Evolutionary conservation across 139 green algal species (phyloP).

Genomic region (Tetradesmus lagerheimii): DNA sequence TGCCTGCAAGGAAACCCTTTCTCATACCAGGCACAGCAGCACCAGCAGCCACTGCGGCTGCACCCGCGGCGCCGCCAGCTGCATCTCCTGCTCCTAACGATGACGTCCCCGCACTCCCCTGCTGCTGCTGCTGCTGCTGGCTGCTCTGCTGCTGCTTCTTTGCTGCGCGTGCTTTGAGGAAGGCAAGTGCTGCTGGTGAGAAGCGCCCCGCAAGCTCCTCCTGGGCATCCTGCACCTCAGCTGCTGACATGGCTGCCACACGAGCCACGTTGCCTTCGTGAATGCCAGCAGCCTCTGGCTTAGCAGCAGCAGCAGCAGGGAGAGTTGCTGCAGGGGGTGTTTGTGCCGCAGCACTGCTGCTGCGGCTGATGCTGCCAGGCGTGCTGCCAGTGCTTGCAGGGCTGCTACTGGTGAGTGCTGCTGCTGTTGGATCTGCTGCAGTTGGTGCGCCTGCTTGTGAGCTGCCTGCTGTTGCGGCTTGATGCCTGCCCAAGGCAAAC

Average conservation of each 20-base stretch:
- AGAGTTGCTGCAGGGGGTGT: neutral
- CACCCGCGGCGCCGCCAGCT: neutral
- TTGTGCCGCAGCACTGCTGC: neutral
- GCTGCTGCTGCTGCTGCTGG: neutral
- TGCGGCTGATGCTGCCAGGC: neutral
- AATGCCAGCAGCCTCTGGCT: slow-evolving; percentile 33
- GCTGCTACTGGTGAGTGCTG: neutral
- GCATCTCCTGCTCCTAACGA: neutral
- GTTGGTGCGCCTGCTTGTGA: neutral
- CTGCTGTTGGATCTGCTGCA: neutral
- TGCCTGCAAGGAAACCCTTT: neutral
- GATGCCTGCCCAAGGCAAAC: slow-evolving; percentile 49
- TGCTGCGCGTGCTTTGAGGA: slow-evolving; percentile 43
- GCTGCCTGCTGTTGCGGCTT: slow-evolving; percentile 38
- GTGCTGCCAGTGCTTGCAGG: neutral
- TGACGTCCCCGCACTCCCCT: neutral
- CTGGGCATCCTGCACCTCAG: slow-evolving; percentile 48
- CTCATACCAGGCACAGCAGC: neutral
- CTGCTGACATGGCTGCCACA: slow-evolving; percentile 38
- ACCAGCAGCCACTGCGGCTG: neutral
- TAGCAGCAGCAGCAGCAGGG: slow-evolving; percentile 5
- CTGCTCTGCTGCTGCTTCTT: neutral
- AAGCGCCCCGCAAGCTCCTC: slow-evolving; percentile 46
- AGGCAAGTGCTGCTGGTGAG: slow-evolving; percentile 37
- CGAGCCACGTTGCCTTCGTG: slow-evolving; percentile 21